These are phyloP conservation scores for Aspergillus oerlinghausenensis DNA, from an alignment of 2,329 filamentous ascomycete species.

Conservation along the genomic window DNA sequence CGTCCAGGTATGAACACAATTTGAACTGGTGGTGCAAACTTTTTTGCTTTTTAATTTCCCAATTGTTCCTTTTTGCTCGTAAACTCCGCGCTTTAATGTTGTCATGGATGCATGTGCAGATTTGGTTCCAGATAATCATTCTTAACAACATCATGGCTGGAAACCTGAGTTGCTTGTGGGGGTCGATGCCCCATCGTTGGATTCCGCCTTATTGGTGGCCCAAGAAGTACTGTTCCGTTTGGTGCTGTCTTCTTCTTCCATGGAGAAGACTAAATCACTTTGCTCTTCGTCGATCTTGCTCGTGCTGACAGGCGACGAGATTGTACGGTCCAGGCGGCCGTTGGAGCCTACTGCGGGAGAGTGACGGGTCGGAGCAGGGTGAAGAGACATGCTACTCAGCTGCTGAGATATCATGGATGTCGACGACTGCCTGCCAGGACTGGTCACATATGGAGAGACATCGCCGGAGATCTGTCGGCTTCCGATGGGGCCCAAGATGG, in stretches of 20 bases:
- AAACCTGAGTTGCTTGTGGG: slow-evolving; percentile 15
- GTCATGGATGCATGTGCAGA: slow-evolving; percentile 8
- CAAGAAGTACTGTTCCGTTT: slow-evolving; percentile 37
- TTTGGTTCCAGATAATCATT: neutral
- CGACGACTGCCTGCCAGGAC: slow-evolving; percentile 52
- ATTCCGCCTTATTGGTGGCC: slow-evolving; percentile 29
- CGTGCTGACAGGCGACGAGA: slow-evolving; percentile 43
- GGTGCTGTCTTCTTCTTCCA: slow-evolving; percentile 48
- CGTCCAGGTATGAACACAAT: slow-evolving; percentile 7
- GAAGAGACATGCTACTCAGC: slow-evolving; percentile 42
- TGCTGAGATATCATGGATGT: slow-evolving; percentile 61
- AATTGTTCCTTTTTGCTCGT: slow-evolving; percentile 16
- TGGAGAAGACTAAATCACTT: slow-evolving; percentile 45
- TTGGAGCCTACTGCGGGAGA: slow-evolving; percentile 27
- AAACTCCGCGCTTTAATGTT: slow-evolving; percentile 12
- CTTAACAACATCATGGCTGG: slow-evolving; percentile 11
- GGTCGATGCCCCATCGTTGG: slow-evolving; percentile 24
- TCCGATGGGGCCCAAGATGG: slow-evolving; percentile 48
- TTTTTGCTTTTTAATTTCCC: slow-evolving; percentile 13
- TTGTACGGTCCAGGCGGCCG: slow-evolving; percentile 40
- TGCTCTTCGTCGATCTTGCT: slow-evolving; percentile 47
- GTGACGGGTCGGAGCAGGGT: slow-evolving; percentile 38
- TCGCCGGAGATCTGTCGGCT: slow-evolving; percentile 46
- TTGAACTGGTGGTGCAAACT: slow-evolving; percentile 8
- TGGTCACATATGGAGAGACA: slow-evolving; percentile 49